These are phyloP conservation scores for Candida maesae DNA, from an alignment of 805 yeast species.

Conservation along the genomic window DNA sequence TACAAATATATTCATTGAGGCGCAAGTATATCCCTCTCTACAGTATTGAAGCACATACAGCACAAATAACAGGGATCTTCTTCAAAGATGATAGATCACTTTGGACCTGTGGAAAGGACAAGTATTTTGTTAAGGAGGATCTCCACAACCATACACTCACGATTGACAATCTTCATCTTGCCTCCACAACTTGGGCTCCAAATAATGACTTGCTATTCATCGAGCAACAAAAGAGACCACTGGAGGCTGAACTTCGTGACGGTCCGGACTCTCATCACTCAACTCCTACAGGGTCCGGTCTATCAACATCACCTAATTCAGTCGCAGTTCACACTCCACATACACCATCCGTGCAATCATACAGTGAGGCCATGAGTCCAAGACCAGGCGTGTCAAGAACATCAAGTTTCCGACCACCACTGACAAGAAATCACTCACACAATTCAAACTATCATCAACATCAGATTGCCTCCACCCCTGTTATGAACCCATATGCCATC, in stretches of 20 bases:
- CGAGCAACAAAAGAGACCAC: constrained; percentile 36
- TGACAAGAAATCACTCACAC: constrained; percentile 19
- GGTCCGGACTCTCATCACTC: constrained; percentile 1
- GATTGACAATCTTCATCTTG: constrained; percentile 48
- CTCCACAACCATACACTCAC: constrained; percentile 38
- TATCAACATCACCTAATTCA: constrained; percentile 20
- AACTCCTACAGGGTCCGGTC: neutral
- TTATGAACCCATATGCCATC: constrained; percentile 21
- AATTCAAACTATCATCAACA: constrained; percentile 9
- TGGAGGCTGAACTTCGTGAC: constrained; percentile 5
- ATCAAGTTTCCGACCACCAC: constrained; percentile 19
- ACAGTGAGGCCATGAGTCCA: constrained; percentile 14
- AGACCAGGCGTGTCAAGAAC: constrained; percentile 27
- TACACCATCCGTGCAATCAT: constrained; percentile 9
- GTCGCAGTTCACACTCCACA: constrained; percentile 6
- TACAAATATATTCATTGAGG: constrained; percentile 64
- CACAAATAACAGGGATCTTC: constrained; percentile 52
- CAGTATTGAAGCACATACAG: constrained; percentile 45
- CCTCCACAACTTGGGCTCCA: constrained; percentile 58
- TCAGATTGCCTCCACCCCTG: constrained; percentile 10
- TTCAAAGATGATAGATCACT: constrained; percentile 46
- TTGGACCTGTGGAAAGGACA: constrained; percentile 51
- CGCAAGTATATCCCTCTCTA: constrained; percentile 70
- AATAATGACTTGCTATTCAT: constrained; percentile 47
- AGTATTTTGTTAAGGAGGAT: constrained; percentile 44